Percentiles rank a stretch among this genome's conserved stretches.
phyloP scores from a whole-genome alignment of 345 rosid species.

The Aurinia saxatilis region DNA sequence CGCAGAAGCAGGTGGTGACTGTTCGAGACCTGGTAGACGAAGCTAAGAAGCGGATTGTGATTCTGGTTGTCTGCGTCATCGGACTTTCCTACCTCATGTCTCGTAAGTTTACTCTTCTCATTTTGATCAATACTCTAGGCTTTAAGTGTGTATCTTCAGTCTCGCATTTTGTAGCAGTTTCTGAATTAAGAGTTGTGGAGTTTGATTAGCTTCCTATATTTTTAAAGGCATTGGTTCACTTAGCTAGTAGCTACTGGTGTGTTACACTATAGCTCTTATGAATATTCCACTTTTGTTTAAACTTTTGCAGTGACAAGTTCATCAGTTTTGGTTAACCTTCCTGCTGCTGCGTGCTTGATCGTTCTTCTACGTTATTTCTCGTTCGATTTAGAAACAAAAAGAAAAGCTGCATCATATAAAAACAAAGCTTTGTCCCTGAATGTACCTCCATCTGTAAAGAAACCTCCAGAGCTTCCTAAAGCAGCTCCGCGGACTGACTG shows the following conservation, averaged over 20 bases:
- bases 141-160: background rate
- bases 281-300: slow-evolving; percentile 17
- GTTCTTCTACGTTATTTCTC: slow-evolving; percentile 77
- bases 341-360: slow-evolving; percentile 81
- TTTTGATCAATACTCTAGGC: background rate
- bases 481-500: slow-evolving; percentile 51
- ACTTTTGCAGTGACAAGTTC: slow-evolving; percentile 81
- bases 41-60: slow-evolving; percentile 85
- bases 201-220: background rate
- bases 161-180: background rate
- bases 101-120: slow-evolving; percentile 40
- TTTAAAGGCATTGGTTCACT: background rate
- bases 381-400: slow-evolving; percentile 72
- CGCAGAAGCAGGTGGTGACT: slow-evolving; percentile 52
- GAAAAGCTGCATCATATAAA: slow-evolving; percentile 61
- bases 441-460: slow-evolving; percentile 27
- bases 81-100: slow-evolving; percentile 94
- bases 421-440: slow-evolving; percentile 39
- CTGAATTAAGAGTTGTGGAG: too few relatives aligned
- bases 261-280: background rate
- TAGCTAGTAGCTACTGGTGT: background rate
- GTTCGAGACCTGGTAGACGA: slow-evolving; percentile 84
- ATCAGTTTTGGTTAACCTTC: slow-evolving; percentile 89
- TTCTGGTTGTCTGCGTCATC: slow-evolving; percentile 75
- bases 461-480: slow-evolving; percentile 41